Evolutionary conservation across 768 basidiomycete species (phyloP).

Genomic region (Lyophyllum shimeji): DNA sequence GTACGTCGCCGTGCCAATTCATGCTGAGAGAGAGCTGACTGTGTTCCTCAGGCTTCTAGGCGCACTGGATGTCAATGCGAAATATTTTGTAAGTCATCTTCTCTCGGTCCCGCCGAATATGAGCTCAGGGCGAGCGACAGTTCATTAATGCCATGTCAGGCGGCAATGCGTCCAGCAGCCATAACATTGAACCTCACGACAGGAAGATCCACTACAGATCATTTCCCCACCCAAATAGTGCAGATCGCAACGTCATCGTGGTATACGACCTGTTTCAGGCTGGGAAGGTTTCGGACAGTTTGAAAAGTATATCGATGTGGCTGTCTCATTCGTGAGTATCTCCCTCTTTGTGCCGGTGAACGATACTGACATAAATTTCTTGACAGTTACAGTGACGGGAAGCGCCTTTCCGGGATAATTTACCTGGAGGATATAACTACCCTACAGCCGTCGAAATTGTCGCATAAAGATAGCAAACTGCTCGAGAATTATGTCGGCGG

Average conservation of each 20-base stretch:
- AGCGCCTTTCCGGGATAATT: slow-evolving; percentile 13
- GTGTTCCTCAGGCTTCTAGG: slow-evolving; percentile 2
- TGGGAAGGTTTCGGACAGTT: slow-evolving; percentile 9
- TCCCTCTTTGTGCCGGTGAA: not conserved
- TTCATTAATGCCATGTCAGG: slow-evolving; percentile 9
- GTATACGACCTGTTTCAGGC: slow-evolving; percentile 7
- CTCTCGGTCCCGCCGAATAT: not conserved
- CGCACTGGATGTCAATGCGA: slow-evolving; percentile 8
- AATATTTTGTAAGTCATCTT: slow-evolving; percentile 1
- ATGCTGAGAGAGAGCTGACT: not conserved
- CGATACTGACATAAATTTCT: not conserved
- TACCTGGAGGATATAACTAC: slow-evolving; percentile 9
- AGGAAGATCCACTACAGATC: slow-evolving; percentile 6
- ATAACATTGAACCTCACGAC: not conserved
- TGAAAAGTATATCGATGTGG: slow-evolving; percentile 7
- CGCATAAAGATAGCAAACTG: slow-evolving; percentile 1
- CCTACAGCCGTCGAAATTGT: not conserved
- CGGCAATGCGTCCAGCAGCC: not conserved
- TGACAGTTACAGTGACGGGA: slow-evolving; percentile 2
- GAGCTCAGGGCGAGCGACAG: not conserved
- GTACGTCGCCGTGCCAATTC: not conserved
- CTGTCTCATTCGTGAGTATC: slow-evolving; percentile 11
- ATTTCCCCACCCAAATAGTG: not conserved
- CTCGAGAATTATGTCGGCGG: slow-evolving; percentile 7
- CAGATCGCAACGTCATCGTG: slow-evolving; percentile 7